A percentile compares a stretch with the other conserved stretches of the same genome.
Conservation (phyloP, 495 filamentous ascomycete genomes). For the Neohortaea acidophila region DNA sequence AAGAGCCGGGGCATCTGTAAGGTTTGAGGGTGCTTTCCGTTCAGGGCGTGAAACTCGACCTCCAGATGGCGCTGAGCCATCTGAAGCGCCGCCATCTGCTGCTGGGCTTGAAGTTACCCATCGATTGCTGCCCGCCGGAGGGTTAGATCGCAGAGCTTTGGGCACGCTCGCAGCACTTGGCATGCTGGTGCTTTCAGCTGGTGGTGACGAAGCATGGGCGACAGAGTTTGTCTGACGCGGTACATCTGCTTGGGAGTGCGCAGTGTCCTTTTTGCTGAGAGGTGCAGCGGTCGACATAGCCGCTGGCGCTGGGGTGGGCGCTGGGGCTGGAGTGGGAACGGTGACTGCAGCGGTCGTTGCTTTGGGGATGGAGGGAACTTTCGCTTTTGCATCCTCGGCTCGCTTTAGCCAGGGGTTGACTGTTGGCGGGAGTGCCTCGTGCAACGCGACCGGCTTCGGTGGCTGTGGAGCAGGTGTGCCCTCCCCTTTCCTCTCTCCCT, state of each 20-base stretch:
- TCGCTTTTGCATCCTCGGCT: constrained; percentile 51
- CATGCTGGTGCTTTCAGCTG: no score
- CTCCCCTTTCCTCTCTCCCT: constrained; percentile 32
- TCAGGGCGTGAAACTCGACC: neutral
- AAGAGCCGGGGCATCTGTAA: constrained; percentile 39
- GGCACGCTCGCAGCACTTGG: no score
- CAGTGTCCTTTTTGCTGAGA: no score
- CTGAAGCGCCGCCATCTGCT: neutral
- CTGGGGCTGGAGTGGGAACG: constrained; percentile 1
- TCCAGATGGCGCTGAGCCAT: neutral
- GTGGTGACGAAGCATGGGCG: no score
- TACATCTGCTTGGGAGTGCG: no score
- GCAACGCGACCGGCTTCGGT: constrained; percentile 28
- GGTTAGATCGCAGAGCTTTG: no score
- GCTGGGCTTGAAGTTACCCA: no score
- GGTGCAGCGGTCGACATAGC: no score
- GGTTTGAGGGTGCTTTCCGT: constrained; percentile 3
- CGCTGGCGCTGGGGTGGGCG: neutral
- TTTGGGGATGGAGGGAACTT: no score
- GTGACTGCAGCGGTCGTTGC: no score
- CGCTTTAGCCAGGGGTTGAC: constrained; percentile 80
- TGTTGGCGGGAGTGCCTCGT: constrained; percentile 62
- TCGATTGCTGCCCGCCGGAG: no score
- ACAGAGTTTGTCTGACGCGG: no score
- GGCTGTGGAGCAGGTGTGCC: constrained; percentile 25